Conservation (phyloP, 2,329 filamentous ascomycete species). For the Colletotrichum horii region DNA sequence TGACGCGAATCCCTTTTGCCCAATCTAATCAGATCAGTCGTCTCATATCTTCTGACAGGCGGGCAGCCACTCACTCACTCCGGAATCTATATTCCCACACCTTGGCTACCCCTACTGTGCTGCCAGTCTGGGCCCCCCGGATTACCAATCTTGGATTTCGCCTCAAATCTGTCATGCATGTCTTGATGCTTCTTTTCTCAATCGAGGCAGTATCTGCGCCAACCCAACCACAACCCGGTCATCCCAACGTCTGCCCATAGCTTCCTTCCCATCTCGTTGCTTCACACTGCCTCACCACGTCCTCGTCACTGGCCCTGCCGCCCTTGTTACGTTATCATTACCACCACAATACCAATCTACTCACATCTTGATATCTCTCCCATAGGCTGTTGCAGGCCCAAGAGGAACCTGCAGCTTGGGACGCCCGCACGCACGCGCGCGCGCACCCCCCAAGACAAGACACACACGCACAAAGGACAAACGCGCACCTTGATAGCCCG, state of each 20-base stretch:
- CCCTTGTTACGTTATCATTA: constrained; percentile 9
- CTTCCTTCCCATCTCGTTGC: background rate
- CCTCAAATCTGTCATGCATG: constrained; percentile 12
- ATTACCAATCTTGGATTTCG: background rate
- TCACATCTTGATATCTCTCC: background rate
- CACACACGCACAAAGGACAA: background rate
- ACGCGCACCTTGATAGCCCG: background rate
- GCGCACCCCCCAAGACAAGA: background rate
- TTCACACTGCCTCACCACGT: background rate
- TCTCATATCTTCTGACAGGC: background rate
- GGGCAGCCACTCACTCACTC: background rate
- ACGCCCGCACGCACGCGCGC: background rate
- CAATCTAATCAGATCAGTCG: background rate
- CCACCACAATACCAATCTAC: background rate
- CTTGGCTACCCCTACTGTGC: background rate
- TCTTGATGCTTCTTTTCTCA: constrained; percentile 13
- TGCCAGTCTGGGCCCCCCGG: background rate
- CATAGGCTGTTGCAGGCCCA: background rate
- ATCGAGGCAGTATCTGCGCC: constrained; percentile 15
- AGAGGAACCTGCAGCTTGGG: background rate
- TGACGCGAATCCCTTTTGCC: background rate
- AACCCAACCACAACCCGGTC: background rate
- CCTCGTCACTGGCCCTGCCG: background rate
- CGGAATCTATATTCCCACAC: background rate
- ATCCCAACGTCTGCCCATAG: background rate